Evolutionary conservation across 768 basidiomycete genomes (phyloP).

Genomic region (Amylocystis lapponica): DNA sequence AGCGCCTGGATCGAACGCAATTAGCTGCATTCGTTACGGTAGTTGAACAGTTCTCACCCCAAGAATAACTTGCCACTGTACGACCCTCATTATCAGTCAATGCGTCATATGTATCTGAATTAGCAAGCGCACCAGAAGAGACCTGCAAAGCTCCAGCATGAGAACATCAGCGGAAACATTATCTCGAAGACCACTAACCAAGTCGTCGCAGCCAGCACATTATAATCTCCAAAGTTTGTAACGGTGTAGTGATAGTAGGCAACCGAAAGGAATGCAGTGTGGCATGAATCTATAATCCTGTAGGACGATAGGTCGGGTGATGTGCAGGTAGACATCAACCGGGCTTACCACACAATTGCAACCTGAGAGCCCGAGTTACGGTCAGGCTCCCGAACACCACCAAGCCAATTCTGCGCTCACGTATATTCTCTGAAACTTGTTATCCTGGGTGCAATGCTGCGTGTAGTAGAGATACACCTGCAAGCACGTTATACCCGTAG

Average conservation of each 20-base stretch:
- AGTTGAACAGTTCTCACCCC: not conserved
- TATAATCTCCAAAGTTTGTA: not conserved
- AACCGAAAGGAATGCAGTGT: not conserved
- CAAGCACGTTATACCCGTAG: not conserved
- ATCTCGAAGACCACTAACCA: too few relatives aligned
- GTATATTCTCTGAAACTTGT: not conserved
- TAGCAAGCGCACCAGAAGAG: not conserved
- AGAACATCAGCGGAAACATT: not conserved
- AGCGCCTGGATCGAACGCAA: not conserved
- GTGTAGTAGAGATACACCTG: not conserved
- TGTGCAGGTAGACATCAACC: not conserved
- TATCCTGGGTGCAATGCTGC: not conserved
- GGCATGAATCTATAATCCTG: not conserved
- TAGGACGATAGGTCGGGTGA: not conserved
- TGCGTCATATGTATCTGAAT: too few relatives aligned
- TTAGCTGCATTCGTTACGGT: not conserved
- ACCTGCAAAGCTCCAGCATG: not conserved
- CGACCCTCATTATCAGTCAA: not conserved
- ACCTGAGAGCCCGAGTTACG: not conserved
- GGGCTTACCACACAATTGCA: not conserved
- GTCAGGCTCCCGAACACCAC: too few relatives aligned
- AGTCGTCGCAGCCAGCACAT: not conserved
- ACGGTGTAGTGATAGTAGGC: not conserved
- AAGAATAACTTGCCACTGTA: not conserved
- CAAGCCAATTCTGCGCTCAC: too few relatives aligned